phyloP scores from a whole-genome alignment of 1,284 basidiomycete genomes.

The Austroboletus niveus region DNA sequence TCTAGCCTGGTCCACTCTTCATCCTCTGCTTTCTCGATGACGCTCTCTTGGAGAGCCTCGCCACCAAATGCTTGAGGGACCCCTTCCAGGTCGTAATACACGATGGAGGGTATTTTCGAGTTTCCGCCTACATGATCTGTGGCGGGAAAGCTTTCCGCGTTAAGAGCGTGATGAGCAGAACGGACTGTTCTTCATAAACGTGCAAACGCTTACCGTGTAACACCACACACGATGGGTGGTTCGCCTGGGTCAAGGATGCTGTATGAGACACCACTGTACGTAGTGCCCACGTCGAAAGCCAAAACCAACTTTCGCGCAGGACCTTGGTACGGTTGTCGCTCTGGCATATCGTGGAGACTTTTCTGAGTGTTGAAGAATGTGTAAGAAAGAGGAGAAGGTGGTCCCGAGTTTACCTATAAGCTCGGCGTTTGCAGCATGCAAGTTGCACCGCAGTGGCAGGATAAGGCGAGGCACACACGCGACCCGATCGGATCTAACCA shows the following conservation, averaged over 20 bases:
- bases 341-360: slow-evolving; percentile 21
- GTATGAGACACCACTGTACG: slow-evolving; percentile 50
- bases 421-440: not conserved
- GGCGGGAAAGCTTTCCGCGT: slow-evolving; percentile 43
- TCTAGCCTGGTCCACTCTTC: slow-evolving; percentile 45
- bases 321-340: slow-evolving; percentile 35
- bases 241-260: slow-evolving; percentile 44
- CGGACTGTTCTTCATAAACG: no score
- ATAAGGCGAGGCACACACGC: slow-evolving; percentile 14
- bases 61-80: slow-evolving; percentile 47
- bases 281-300: slow-evolving; percentile 52
- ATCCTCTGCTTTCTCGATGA: slow-evolving; percentile 44
- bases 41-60: slow-evolving; percentile 44
- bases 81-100: slow-evolving; percentile 48
- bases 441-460: slow-evolving; percentile 12
- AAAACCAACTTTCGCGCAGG: slow-evolving; percentile 41
- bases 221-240: slow-evolving; percentile 41
- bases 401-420: not conserved
- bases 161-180: not conserved
- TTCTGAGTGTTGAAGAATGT: not conserved
- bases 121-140: slow-evolving; percentile 52
- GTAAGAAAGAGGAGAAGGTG: not conserved
- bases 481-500: no score
- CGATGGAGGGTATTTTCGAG: slow-evolving; percentile 55
- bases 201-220: slow-evolving; percentile 39